phyloP scores from a whole-genome alignment of 257 asterid species.

The Ajuga chamaepitys region DNA sequence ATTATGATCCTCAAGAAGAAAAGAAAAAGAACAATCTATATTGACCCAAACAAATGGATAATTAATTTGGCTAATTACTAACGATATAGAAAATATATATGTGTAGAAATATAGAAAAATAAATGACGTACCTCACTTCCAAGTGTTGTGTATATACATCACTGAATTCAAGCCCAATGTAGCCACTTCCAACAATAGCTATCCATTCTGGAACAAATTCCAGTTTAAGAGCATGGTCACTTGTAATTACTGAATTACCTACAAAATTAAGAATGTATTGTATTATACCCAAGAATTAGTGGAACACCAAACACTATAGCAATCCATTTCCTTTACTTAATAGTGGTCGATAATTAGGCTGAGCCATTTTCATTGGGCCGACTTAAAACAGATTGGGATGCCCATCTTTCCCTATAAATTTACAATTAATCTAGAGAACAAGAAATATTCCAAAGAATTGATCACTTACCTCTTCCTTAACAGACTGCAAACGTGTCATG shows the following conservation, averaged over 20 bases:
- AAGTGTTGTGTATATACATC: conserved; percentile 94
- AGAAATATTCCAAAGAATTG: too few relatives aligned
- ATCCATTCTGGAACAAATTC: conserved; percentile 92
- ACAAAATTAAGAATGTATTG: conserved; percentile 15
- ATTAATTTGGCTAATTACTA: background rate
- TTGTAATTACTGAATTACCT: conserved; percentile 93
- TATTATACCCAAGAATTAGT: background rate
- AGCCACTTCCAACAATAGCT: conserved; percentile 97
- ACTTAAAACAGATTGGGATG: too few relatives aligned
- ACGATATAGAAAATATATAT: background rate
- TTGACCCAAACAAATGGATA: conserved; percentile 1
- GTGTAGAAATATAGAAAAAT: background rate
- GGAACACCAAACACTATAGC: too few relatives aligned
- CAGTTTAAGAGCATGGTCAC: conserved; percentile 93
- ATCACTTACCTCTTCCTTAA: too few relatives aligned
- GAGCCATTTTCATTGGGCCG: too few relatives aligned
- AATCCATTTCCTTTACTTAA: too few relatives aligned
- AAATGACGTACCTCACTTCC: conserved; percentile 76
- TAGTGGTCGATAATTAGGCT: too few relatives aligned
- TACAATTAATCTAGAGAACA: too few relatives aligned
- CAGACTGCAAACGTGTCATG: too few relatives aligned
- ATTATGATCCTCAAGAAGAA: conserved; percentile 7
- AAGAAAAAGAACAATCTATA: background rate
- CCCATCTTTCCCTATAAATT: too few relatives aligned
- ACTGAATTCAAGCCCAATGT: conserved; percentile 95